Percentiles rank a stretch among this genome's conserved stretches.
phyloP scores from a whole-genome alignment of 176 grass and related monocot genomes.

The Lolium multiflorum region DNA sequence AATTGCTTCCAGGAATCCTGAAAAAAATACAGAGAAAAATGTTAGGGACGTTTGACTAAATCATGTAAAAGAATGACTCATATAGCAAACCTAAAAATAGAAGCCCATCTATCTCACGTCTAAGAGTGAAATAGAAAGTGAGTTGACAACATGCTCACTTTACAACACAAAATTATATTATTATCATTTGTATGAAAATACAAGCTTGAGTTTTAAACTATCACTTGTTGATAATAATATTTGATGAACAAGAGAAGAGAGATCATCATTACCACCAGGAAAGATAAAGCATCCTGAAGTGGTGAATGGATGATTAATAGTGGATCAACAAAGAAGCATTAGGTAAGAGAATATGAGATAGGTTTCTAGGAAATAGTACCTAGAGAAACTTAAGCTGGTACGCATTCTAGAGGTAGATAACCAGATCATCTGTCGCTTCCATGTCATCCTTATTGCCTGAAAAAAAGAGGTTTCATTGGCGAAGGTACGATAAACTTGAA shows the following conservation, averaged over 20 bases:
- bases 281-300: neutral
- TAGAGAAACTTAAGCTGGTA: neutral
- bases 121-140: neutral
- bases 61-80: neutral
- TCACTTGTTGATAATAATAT: neutral
- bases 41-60: neutral
- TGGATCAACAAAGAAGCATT: neutral
- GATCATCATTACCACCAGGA: neutral
- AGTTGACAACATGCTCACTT: neutral
- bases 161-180: neutral
- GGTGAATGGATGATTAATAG: neutral
- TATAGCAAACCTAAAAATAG: neutral
- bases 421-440: neutral
- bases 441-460: slow-evolving; percentile 14
- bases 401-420: neutral
- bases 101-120: neutral
- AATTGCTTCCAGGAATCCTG: neutral
- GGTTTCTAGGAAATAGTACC: neutral
- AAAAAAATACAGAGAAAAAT: neutral
- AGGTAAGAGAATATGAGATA: neutral
- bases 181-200: neutral
- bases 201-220: neutral
- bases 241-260: neutral
- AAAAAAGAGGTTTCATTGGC: neutral
- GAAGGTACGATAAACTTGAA: neutral